These are phyloP conservation scores for Drechslera avenae DNA, from an alignment of 2,329 filamentous ascomycete species.

Conservation along the genomic window DNA sequence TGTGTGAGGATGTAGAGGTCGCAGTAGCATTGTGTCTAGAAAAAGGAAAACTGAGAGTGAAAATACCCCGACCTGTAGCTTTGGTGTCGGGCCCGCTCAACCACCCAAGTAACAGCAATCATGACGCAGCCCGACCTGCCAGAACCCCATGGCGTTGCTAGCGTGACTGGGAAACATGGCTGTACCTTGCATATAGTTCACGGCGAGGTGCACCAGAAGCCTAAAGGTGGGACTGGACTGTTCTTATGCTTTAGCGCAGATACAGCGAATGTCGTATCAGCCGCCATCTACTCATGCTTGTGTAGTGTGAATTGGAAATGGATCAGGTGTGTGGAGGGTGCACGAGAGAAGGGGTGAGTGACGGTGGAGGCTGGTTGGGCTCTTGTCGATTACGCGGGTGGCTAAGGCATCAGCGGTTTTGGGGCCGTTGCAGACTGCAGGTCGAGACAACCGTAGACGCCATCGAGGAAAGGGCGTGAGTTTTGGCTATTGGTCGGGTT, in stretches of 20 bases:
- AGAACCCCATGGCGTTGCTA: conserved; percentile 10
- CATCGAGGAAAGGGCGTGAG: neutral
- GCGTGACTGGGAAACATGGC: conserved; percentile 7
- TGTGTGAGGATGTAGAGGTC: conserved; percentile 11
- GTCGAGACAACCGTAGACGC: neutral
- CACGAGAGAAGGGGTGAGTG: neutral
- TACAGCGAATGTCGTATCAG: neutral
- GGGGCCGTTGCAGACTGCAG: conserved; percentile 11
- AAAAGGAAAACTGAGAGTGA: conserved; percentile 5
- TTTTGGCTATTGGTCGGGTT: neutral
- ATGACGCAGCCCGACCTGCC: conserved; percentile 16
- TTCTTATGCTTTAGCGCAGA: conserved; percentile 3
- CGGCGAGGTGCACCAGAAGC: conserved; percentile 2
- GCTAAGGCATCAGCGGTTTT: conserved; percentile 12
- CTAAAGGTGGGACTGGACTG: neutral
- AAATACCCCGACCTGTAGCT: conserved; percentile 4
- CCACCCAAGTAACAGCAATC: conserved; percentile 1
- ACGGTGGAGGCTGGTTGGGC: neutral
- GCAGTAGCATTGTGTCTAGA: conserved; percentile 1
- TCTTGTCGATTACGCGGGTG: conserved; percentile 12
- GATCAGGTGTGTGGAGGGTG: neutral
- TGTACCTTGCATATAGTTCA: conserved; percentile 13
- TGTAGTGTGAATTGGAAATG: neutral
- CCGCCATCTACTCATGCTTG: too few species aligned
- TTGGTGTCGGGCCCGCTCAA: conserved; percentile 9